These are phyloP conservation scores for Penicillium expansum DNA, from an alignment of 2,329 filamentous ascomycete genomes.

Conservation along the genomic window DNA sequence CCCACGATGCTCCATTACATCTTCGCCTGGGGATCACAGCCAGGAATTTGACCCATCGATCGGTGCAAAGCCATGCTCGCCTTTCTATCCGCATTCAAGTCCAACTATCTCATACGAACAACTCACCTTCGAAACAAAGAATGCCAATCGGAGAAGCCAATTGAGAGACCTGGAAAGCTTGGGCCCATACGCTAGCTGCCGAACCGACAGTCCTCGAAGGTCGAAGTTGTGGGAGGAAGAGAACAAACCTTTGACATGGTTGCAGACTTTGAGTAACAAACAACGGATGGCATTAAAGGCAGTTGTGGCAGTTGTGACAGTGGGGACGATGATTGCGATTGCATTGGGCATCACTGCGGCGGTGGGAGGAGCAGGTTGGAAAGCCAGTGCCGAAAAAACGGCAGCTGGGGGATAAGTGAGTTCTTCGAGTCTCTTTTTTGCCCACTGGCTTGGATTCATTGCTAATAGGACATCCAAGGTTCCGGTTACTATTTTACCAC, in stretches of 20 bases:
- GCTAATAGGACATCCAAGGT: not conserved
- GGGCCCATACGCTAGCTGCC: conserved; percentile 15
- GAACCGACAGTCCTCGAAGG: conserved; percentile 22
- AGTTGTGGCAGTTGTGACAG: conserved; percentile 41
- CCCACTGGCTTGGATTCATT: not conserved
- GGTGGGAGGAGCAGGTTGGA: conserved; percentile 47
- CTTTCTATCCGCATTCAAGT: conserved; percentile 45
- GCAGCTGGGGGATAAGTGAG: conserved; percentile 24
- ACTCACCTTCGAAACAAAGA: conserved; percentile 27
- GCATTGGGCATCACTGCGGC: conserved; percentile 46
- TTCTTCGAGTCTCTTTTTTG: not conserved
- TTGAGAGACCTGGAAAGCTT: conserved; percentile 36
- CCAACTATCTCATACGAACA: conserved; percentile 28
- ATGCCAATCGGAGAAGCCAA: conserved; percentile 14
- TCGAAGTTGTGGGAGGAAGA: conserved; percentile 38
- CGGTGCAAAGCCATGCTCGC: conserved; percentile 43
- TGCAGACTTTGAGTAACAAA: conserved; percentile 34
- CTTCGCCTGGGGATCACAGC: conserved; percentile 15
- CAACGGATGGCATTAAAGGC: conserved; percentile 42
- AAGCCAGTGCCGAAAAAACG: conserved; percentile 32
- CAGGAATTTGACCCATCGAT: conserved; percentile 40
- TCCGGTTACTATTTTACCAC: not conserved
- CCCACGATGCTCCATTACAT: conserved; percentile 16
- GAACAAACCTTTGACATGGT: conserved; percentile 34
- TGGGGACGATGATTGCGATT: conserved; percentile 46